Conservation (phyloP, 164 flowering plant genomes). For the Akebia trifoliata region DNA sequence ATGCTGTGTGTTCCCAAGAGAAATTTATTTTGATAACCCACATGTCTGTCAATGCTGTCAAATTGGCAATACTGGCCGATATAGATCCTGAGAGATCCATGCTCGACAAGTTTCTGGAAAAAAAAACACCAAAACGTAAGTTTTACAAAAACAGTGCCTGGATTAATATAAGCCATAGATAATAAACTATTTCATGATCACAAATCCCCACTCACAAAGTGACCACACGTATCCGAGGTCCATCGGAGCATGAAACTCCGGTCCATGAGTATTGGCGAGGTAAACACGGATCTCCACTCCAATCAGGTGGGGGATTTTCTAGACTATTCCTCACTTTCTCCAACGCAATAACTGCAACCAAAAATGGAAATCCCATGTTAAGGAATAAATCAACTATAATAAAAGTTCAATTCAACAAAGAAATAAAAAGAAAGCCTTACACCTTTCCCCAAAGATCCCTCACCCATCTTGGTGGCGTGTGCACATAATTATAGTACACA, state of each 20-base stretch:
- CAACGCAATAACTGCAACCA: constrained; percentile 57
- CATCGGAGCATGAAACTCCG: constrained; percentile 74
- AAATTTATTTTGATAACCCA: constrained; percentile 22
- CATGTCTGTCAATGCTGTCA: constrained; percentile 73
- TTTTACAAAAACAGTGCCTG: not conserved
- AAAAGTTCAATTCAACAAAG: not conserved
- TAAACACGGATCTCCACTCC: constrained; percentile 93
- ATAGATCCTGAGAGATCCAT: constrained; percentile 79
- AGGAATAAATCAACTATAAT: not conserved
- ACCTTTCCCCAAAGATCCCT: not conserved
- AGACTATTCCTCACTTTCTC: constrained; percentile 39
- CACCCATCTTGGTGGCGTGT: not conserved
- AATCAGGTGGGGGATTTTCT: constrained; percentile 58
- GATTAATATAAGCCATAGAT: not conserved
- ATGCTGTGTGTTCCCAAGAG: not conserved
- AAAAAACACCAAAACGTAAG: not conserved
- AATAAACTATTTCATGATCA: not conserved
- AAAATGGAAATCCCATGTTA: constrained; percentile 2
- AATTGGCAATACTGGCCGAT: constrained; percentile 52
- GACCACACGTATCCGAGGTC: constrained; percentile 53
- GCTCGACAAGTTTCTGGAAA: constrained; percentile 61
- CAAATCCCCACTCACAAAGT: constrained; percentile 53
- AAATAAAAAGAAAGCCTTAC: not conserved
- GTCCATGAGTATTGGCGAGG: constrained; percentile 73
- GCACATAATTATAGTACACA: not conserved